These are phyloP conservation scores for Pseudopithomyces maydicus DNA, from an alignment of 2,329 filamentous ascomycete species.

Conservation along the genomic window DNA sequence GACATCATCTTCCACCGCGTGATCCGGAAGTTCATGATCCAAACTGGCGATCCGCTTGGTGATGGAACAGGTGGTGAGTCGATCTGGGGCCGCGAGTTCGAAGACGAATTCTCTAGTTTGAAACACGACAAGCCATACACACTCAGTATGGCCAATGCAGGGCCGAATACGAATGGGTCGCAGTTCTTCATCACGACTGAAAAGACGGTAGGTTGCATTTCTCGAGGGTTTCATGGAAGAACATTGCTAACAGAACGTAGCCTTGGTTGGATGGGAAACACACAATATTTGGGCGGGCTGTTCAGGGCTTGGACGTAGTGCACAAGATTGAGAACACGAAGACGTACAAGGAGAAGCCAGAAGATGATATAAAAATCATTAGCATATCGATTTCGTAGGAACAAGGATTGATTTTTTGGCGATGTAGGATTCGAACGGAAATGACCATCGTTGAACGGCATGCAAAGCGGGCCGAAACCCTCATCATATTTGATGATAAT, in stretches of 20 bases:
- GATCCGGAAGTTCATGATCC: slow-evolving; percentile 98
- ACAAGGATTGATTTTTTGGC: too few relatives aligned
- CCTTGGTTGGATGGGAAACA: slow-evolving; percentile 96
- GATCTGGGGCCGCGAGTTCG: slow-evolving; percentile 91
- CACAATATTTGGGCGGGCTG: slow-evolving; percentile 90
- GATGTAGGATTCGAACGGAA: neutral
- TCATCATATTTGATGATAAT: neutral
- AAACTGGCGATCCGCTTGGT: slow-evolving; percentile 81
- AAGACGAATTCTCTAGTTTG: slow-evolving; percentile 88
- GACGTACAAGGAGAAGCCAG: slow-evolving; percentile 89
- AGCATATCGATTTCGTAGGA: slow-evolving; percentile 65
- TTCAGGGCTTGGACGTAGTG: slow-evolving; percentile 90
- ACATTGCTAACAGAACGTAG: slow-evolving; percentile 47
- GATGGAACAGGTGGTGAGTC: slow-evolving; percentile 90
- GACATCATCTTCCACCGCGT: slow-evolving; percentile 96
- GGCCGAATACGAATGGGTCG: slow-evolving; percentile 90
- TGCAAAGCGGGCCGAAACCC: neutral
- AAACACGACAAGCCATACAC: slow-evolving; percentile 97
- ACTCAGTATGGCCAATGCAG: slow-evolving; percentile 96
- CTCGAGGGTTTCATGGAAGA: neutral
- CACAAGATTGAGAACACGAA: slow-evolving; percentile 93
- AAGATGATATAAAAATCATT: slow-evolving; percentile 96
- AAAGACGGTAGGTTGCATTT: slow-evolving; percentile 72
- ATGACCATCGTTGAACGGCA: neutral
- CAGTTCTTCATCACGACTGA: slow-evolving; percentile 99